Evolutionary conservation across 495 filamentous ascomycete genomes (phyloP), one percentile per base, ranked within the genome.

Genomic region (Xylaria flabelliformis): DNA sequence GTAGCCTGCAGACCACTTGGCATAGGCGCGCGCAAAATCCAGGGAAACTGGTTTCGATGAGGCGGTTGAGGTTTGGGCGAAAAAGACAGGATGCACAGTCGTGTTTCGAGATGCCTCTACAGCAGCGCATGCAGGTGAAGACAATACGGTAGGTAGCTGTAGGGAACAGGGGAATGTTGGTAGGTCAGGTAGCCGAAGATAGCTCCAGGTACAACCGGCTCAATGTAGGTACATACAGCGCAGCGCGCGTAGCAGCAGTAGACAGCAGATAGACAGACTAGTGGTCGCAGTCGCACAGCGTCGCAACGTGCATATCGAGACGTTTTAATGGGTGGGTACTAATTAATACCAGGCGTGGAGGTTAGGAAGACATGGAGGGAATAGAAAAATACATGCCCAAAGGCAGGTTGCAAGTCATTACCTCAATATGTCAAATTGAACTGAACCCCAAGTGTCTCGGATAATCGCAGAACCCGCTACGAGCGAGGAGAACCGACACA

Each of bases 21-120:
- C 15, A 67, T 67, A 67, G 48, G 50, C 65, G 65, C 65, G 65
- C 65, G 65, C 65, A 67, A 67, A 36, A 46, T 32, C 32, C 32
- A 41, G 44, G 34, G 29, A 53, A 29, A 29, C 56, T 17, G 53
- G 19, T 24, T 10, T 71, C 69, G 69, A 64, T 71, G 1, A 3
- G 59, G 59, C 69, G 46, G 53, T 21, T 50, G 39, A 13, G 32
- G 26, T 12, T 50, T 21, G 19, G 9, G 12, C 29, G 19, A 21
- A 70, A 34, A 24, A 64, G 36, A 64, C 36, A 0, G 48, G 46
- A 46, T 63, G 21, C 65, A 58, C 65, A 17, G 36, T 50, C 44
- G 24, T 34, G 66, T 62, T 71, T 55, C 64, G 69, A 71, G 58
- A 64, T 44, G 50, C 17, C 36, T 64, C 5, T 29, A 17, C 55